phyloP scores from a whole-genome alignment of 2,329 filamentous ascomycete genomes.

The Chrysosporium keratinophilum region DNA sequence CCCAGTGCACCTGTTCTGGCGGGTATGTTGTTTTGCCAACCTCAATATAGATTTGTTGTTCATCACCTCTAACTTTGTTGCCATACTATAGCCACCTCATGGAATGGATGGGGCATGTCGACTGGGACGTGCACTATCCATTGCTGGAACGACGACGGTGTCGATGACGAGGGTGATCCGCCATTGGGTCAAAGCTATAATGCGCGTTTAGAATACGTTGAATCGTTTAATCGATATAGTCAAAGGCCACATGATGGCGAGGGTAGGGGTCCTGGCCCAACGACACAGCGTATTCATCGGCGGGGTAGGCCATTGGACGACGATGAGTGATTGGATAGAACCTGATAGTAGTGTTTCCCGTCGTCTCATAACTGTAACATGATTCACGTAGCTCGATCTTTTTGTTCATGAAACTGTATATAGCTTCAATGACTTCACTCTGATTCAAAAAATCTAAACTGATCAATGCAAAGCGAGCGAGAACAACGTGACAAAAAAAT shows the following conservation, averaged over 20 bases:
- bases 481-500: neutral
- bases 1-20: conserved; percentile 71
- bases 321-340: neutral
- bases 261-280: neutral
- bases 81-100: conserved; percentile 59
- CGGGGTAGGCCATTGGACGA: neutral
- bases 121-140: conserved; percentile 69
- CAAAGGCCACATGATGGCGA: neutral
- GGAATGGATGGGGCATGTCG: conserved; percentile 66
- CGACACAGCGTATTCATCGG: neutral
- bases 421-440: neutral
- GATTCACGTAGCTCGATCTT: neutral
- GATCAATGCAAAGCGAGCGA: neutral
- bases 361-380: neutral
- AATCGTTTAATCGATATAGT: conserved; percentile 6
- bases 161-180: conserved; percentile 14
- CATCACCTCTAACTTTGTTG: conserved; percentile 15
- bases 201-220: conserved; percentile 10
- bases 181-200: conserved; percentile 13
- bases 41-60: conserved; percentile 2
- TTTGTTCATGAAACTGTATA: neutral
- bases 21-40: conserved; percentile 33
- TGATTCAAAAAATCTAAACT: neutral
- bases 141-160: conserved; percentile 54
- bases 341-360: neutral